Evolutionary conservation across 805 yeast genomes (phyloP).

Genomic region (Wickerhamiella shivajii): DNA sequence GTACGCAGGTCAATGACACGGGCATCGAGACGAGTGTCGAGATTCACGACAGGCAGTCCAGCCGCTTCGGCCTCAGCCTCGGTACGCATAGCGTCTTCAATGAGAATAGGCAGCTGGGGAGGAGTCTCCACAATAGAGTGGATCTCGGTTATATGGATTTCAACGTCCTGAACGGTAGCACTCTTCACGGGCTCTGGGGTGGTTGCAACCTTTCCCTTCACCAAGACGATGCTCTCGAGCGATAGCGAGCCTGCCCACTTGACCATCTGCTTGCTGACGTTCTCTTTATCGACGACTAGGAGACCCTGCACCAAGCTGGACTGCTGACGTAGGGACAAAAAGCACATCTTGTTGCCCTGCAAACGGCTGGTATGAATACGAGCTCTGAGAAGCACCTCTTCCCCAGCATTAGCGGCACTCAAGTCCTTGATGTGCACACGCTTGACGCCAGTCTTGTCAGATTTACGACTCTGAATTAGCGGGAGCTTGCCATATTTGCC

Average conservation of each 20-base stretch:
- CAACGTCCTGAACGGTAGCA: constrained; percentile 83
- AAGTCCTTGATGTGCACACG: constrained; percentile 40
- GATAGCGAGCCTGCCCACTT: constrained; percentile 84
- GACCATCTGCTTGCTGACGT: constrained; percentile 84
- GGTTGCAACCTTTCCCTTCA: constrained; percentile 69
- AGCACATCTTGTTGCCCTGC: constrained; percentile 90
- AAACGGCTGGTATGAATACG: constrained; percentile 86
- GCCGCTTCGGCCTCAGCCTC: constrained; percentile 73
- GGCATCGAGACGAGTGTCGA: constrained; percentile 89
- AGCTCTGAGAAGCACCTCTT: constrained; percentile 76
- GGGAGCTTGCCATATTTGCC: constrained; percentile 85
- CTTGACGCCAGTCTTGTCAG: constrained; percentile 45
- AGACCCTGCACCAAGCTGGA: constrained; percentile 68
- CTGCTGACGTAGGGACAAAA: constrained; percentile 87
- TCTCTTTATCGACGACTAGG: constrained; percentile 56
- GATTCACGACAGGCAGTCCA: constrained; percentile 84
- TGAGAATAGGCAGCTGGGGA: constrained; percentile 77
- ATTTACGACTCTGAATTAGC: constrained; percentile 50
- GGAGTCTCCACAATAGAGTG: constrained; percentile 78
- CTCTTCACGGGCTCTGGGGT: constrained; percentile 79
- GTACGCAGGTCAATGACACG: constrained; percentile 96
- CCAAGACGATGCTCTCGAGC: constrained; percentile 83
- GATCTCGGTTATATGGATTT: constrained; percentile 62
- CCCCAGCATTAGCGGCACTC: constrained; percentile 51
- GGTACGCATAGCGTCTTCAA: constrained; percentile 93